These are phyloP conservation scores for Paramecium octaurelia DNA, from an alignment of 73 alveolate species.

Conservation along the genomic window DNA sequence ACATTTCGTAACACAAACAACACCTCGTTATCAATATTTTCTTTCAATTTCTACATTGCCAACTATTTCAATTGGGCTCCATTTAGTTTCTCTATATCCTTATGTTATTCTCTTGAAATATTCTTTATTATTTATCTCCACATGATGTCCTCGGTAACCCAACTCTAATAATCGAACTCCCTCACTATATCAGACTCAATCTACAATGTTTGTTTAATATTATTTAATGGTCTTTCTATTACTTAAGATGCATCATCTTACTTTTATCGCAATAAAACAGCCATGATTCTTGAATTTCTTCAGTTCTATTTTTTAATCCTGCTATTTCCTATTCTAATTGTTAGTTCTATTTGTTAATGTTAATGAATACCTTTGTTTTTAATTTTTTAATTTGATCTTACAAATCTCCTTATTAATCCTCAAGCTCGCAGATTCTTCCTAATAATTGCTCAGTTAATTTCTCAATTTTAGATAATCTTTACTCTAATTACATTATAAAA, in stretches of 20 bases:
- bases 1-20: neutral
- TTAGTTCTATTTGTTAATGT: neutral
- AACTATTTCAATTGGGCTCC: neutral
- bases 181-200: neutral
- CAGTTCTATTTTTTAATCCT: neutral
- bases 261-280: neutral
- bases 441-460: neutral
- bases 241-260: neutral
- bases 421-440: neutral
- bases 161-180: neutral
- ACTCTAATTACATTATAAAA: neutral
- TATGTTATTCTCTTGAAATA: neutral
- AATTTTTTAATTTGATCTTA: neutral
- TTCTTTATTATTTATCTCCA: neutral
- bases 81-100: neutral
- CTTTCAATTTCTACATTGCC: neutral
- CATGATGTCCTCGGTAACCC: neutral
- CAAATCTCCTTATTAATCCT: neutral
- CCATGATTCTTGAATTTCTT: slow-evolving; percentile 2
- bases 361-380: neutral
- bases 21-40: neutral
- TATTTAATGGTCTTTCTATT: neutral
- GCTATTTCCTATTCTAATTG: neutral
- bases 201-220: neutral
- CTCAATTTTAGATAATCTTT: neutral